Evolutionary conservation across 2,329 filamentous ascomycete species (phyloP).

Genomic region (Fusarium buxicola): DNA sequence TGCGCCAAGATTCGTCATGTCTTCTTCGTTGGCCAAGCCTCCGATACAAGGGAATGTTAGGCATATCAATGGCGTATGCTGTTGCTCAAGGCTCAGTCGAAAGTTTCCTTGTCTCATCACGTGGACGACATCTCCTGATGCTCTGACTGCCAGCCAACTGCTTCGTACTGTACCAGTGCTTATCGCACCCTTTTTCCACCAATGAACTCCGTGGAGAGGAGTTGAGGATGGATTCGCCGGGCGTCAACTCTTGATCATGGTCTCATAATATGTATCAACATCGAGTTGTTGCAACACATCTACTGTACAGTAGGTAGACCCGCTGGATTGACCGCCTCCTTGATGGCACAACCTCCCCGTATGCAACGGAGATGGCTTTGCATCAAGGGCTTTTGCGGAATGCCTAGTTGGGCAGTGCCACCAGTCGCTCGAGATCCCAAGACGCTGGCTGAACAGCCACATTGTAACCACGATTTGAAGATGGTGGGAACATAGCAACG

Average conservation of each 20-base stretch:
- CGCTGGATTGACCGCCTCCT: conserved; percentile 18
- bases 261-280: background rate
- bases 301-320: background rate
- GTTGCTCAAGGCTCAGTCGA: conserved; percentile 7
- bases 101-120: conserved; percentile 19
- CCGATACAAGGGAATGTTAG: background rate
- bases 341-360: conserved; percentile 7
- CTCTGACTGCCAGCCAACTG: background rate
- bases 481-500: background rate
- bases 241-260: background rate
- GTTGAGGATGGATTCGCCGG: background rate
- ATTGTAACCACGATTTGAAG: conserved; percentile 3
- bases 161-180: background rate
- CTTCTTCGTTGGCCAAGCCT: background rate
- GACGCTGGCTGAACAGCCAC: conserved; percentile 18
- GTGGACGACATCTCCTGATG: conserved; percentile 38
- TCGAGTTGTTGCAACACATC: background rate
- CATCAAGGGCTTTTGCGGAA: conserved; percentile 13
- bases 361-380: conserved; percentile 14
- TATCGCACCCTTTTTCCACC: conserved; percentile 2
- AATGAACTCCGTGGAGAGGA: background rate
- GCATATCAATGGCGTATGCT: background rate
- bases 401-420: conserved; percentile 21
- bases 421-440: conserved; percentile 5
- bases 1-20: background rate